Conservation (phyloP, 768 basidiomycete species). For the Termitomyces sp. region DNA sequence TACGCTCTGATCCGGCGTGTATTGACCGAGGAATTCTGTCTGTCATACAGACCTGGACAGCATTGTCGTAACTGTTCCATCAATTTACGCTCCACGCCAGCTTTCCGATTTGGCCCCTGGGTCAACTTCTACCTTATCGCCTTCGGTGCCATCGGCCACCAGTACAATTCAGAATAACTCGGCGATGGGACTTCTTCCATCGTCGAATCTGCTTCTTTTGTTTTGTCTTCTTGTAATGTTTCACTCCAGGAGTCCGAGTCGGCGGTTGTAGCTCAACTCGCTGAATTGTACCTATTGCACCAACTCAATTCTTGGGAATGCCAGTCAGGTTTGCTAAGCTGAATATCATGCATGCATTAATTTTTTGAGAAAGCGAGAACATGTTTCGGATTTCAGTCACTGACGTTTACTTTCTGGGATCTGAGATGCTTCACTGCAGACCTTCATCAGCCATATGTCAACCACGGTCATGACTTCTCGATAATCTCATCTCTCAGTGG, state of each 20-base stretch:
- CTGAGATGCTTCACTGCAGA: background rate
- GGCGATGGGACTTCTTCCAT: background rate
- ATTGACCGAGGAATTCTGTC: background rate
- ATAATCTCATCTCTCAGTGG: background rate
- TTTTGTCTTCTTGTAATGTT: constrained; percentile 3
- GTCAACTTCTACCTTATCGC: background rate
- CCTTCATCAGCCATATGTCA: background rate
- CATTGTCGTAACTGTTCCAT: constrained; percentile 37
- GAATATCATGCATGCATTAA: background rate
- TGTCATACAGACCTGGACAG: constrained; percentile 32
- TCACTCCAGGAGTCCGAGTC: background rate
- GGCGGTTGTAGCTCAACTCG: background rate
- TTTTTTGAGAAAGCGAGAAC: background rate
- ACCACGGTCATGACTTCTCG: background rate
- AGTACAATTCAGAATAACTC: background rate
- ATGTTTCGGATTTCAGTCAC: background rate
- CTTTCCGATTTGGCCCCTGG: constrained; percentile 8
- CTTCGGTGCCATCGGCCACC: constrained; percentile 2
- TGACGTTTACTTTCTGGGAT: background rate
- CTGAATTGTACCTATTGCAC: background rate
- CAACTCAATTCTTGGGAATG: background rate
- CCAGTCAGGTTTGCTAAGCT: background rate
- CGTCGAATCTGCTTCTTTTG: constrained; percentile 1
- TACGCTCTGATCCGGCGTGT: too few relatives aligned
- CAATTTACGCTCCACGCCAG: constrained; percentile 31